Evolutionary conservation across 352 stramenopile species (phyloP).

Genomic region (Plasmopara viticola): DNA sequence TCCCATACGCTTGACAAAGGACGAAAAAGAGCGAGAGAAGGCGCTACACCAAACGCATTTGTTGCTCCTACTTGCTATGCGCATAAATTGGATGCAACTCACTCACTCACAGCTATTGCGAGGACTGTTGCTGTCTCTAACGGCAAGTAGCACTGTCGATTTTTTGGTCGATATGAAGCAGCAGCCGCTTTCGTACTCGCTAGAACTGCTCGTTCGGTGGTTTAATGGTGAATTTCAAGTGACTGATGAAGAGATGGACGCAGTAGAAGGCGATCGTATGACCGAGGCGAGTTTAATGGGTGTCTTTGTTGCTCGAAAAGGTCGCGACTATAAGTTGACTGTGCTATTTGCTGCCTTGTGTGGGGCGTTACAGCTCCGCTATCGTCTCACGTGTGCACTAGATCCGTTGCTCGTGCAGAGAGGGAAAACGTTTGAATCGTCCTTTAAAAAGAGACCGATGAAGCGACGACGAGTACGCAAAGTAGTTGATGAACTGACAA

Average conservation of each 20-base stretch:
- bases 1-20: constrained; percentile 46
- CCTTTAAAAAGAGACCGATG: constrained; percentile 17
- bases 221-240: constrained; percentile 47
- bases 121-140: constrained; percentile 58
- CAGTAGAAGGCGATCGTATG: constrained; percentile 16
- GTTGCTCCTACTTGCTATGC: constrained; percentile 47
- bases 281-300: constrained; percentile 46
- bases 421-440: constrained; percentile 39
- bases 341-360: constrained; percentile 64
- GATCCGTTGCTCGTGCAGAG: constrained; percentile 48
- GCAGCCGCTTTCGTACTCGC: constrained; percentile 38
- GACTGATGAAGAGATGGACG: constrained; percentile 7
- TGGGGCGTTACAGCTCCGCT: constrained; percentile 42
- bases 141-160: constrained; percentile 32
- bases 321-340: constrained; percentile 38
- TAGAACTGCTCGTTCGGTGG: constrained; percentile 69
- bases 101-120: constrained; percentile 38
- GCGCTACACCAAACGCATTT: constrained; percentile 66
- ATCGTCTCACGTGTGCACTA: constrained; percentile 43
- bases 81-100: constrained; percentile 41
- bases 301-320: constrained; percentile 43
- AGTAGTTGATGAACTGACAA: background rate
- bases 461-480: constrained; percentile 19
- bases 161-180: constrained; percentile 33
- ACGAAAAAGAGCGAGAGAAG: constrained; percentile 56